Evolutionary conservation across 2,329 filamentous ascomycete species (phyloP).

Genomic region (Elsinoe fawcettii): DNA sequence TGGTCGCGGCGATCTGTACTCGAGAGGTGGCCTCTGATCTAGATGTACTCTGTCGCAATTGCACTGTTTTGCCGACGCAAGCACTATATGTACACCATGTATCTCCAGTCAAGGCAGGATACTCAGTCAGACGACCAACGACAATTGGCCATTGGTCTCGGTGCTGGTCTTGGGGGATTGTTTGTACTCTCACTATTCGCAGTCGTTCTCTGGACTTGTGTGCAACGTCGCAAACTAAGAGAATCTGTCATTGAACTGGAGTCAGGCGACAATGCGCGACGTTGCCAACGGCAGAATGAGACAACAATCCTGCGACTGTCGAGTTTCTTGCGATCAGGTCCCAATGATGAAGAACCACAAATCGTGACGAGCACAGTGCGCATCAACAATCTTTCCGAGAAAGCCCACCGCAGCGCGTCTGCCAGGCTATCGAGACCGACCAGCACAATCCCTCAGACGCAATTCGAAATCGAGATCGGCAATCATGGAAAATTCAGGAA

Average conservation of each 20-base stretch:
- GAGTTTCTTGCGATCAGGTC: neutral
- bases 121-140: neutral
- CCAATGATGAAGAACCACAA: neutral
- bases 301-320: neutral
- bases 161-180: neutral
- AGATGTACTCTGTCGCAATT: neutral
- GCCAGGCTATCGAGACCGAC: neutral
- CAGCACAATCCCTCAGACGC: neutral
- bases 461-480: slow-evolving; percentile 13
- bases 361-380: neutral
- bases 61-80: neutral
- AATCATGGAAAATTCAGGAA: neutral
- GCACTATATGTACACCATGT: neutral
- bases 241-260: slow-evolving; percentile 5
- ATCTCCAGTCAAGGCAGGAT: neutral
- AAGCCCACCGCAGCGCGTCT: neutral
- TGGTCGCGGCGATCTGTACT: neutral
- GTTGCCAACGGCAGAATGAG: neutral
- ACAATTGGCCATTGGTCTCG: slow-evolving; percentile 1
- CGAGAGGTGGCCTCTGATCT: neutral
- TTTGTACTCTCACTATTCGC: neutral
- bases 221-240: neutral
- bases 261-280: neutral
- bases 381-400: neutral
- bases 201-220: neutral